Conservation (phyloP, 1,139 yeast species). For the Debaryomyces nepalensis region DNA sequence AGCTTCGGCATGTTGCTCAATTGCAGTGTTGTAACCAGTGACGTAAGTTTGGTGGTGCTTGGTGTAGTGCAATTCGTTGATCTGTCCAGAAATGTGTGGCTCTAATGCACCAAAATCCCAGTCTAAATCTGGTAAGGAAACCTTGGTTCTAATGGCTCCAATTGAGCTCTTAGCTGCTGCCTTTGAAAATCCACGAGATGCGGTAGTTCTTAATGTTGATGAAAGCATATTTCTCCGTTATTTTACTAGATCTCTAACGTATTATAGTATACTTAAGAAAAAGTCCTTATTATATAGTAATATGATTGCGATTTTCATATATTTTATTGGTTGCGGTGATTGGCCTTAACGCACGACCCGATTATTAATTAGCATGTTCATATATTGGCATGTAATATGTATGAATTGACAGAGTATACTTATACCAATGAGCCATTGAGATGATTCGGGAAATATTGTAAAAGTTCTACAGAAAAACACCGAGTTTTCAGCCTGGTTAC, state of each 20-base stretch:
- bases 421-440: no score
- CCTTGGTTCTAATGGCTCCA: slow-evolving; percentile 60
- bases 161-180: slow-evolving; percentile 24
- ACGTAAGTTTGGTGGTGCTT: slow-evolving; percentile 97
- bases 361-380: slow-evolving; percentile 2
- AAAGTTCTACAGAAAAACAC: neutral
- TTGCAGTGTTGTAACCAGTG: slow-evolving; percentile 81
- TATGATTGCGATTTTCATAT: slow-evolving; percentile 10
- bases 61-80: slow-evolving; percentile 87
- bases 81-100: slow-evolving; percentile 87
- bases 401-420: no score
- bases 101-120: slow-evolving; percentile 90
- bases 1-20: slow-evolving; percentile 80
- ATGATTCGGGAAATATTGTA: no score
- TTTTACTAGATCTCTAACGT: no score
- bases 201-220: slow-evolving; percentile 26
- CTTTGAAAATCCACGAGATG: slow-evolving; percentile 22
- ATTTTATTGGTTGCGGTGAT: slow-evolving; percentile 10
- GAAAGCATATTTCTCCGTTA: slow-evolving; percentile 23
- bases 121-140: slow-evolving; percentile 81
- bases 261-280: slow-evolving; percentile 1
- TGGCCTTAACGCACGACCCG: slow-evolving; percentile 3
- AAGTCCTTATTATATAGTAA: neutral
- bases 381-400: no score
- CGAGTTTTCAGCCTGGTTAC: neutral